A percentile compares a stretch with the other conserved stretches of the same genome.
Evolutionary conservation across 2,329 filamentous ascomycete species (phyloP).

Genomic region (Hortaea sp.): DNA sequence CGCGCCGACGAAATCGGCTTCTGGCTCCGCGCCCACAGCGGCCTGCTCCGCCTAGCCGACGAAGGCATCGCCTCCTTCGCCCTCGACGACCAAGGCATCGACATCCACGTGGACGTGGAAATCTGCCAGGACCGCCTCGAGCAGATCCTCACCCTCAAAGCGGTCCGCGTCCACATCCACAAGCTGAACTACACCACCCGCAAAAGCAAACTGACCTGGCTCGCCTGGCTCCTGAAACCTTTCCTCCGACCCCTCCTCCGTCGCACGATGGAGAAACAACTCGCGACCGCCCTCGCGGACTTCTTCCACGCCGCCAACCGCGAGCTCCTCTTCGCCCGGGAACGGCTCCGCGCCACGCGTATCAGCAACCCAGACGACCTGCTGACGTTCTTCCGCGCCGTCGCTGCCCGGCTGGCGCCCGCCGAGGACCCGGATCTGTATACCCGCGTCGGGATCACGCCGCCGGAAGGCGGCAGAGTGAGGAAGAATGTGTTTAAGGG

Average conservation of each 20-base stretch:
- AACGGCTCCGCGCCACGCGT: conserved; percentile 73
- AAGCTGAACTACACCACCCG: conserved; percentile 71
- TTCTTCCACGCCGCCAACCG: conserved; percentile 66
- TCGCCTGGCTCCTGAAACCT: conserved; percentile 78
- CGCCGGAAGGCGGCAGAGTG: conserved; percentile 27
- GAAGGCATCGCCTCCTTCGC: conserved; percentile 78
- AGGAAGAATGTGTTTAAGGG: conserved; percentile 61
- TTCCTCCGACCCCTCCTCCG: conserved; percentile 71
- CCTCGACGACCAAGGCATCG: conserved; percentile 77
- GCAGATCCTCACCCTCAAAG: conserved; percentile 66
- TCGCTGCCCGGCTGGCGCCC: conserved; percentile 64
- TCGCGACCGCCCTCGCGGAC: conserved; percentile 61
- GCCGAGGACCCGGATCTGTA: conserved; percentile 68
- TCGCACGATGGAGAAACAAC: conserved; percentile 66
- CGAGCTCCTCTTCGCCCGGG: conserved; percentile 76
- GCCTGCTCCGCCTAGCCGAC: conserved; percentile 65
- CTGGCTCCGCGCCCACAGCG: conserved; percentile 71
- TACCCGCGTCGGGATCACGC: conserved; percentile 58
- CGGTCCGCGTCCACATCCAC: conserved; percentile 73
- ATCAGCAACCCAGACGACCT: conserved; percentile 73
- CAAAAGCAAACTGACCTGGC: conserved; percentile 63
- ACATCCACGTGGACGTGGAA: conserved; percentile 76
- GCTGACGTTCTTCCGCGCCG: conserved; percentile 70
- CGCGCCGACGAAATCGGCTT: conserved; percentile 82
- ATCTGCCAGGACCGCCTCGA: conserved; percentile 69